Evolutionary conservation across 169 alveolate genomes (phyloP).

Genomic region (Pseudocohnilembus persalinus): DNA sequence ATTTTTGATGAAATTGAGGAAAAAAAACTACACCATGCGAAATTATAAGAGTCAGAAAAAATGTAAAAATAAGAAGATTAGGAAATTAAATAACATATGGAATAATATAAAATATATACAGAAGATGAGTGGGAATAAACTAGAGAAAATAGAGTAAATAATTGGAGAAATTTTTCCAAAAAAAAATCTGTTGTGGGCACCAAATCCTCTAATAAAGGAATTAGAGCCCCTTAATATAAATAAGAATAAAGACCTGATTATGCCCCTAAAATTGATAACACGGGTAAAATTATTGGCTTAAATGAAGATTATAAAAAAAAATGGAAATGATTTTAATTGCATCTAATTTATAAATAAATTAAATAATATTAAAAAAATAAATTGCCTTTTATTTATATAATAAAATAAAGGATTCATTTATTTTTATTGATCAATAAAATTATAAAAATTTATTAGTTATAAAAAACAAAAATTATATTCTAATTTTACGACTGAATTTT

Average conservation of each 20-base stretch:
- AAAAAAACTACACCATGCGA: constrained; percentile 58
- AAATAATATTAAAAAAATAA: no score
- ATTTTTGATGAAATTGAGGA: constrained; percentile 77
- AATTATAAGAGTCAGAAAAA: constrained; percentile 55
- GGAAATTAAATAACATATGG: constrained; percentile 56
- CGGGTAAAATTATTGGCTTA: constrained; percentile 52
- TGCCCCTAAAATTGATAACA: constrained; percentile 33
- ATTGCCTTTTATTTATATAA: no score
- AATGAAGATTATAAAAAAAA: constrained; percentile 53
- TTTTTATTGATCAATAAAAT: no score
- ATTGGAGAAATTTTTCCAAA: constrained; percentile 74
- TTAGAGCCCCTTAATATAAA: constrained; percentile 42
- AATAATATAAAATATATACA: constrained; percentile 58
- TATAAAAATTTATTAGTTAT: no score
- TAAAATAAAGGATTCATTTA: no score
- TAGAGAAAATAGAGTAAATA: constrained; percentile 75
- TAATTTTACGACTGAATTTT: no score
- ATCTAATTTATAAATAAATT: no score
- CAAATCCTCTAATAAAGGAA: constrained; percentile 48
- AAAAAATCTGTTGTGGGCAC: constrained; percentile 59
- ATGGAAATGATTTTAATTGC: constrained; percentile 67
- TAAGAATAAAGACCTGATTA: constrained; percentile 53
- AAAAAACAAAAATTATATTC: no score
- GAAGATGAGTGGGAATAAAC: constrained; percentile 79
- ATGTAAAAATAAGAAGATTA: constrained; percentile 62